These are phyloP conservation scores for Santalum album DNA, from an alignment of 164 flowering plant species.

Conservation along the genomic window DNA sequence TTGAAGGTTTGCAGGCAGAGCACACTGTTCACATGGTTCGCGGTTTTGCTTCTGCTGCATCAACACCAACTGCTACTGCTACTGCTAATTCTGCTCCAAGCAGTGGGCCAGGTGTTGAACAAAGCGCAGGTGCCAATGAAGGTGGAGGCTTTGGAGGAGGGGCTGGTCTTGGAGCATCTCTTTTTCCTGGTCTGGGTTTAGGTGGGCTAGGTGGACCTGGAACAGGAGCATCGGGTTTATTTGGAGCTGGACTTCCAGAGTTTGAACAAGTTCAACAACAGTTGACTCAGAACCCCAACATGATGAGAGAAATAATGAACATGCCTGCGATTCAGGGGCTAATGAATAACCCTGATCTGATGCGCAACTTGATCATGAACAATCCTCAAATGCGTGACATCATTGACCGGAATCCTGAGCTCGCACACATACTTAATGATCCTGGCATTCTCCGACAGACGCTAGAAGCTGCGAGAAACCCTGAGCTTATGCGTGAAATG, in stretches of 20 bases:
- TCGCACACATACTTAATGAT: slow-evolving; percentile 84
- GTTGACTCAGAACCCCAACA: slow-evolving; percentile 75
- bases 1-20: slow-evolving; percentile 67
- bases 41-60: slow-evolving; percentile 50
- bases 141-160: slow-evolving; percentile 44
- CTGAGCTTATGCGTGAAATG: slow-evolving; percentile 98
- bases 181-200: slow-evolving; percentile 55
- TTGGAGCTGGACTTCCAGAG: slow-evolving; percentile 82
- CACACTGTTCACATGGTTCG: slow-evolving; percentile 85
- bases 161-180: slow-evolving; percentile 38
- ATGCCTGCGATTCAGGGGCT: slow-evolving; percentile 75
- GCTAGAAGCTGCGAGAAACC: slow-evolving; percentile 85
- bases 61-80: slow-evolving; percentile 29
- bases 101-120: slow-evolving; percentile 18
- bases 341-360: slow-evolving; percentile 85
- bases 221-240: slow-evolving; percentile 39
- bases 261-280: slow-evolving; percentile 83
- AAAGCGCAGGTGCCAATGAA: slow-evolving; percentile 29
- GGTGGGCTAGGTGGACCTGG: slow-evolving; percentile 24
- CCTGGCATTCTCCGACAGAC: slow-evolving; percentile 85
- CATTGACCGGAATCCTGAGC: slow-evolving; percentile 88
- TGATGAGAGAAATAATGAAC: slow-evolving; percentile 93
- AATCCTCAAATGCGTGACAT: slow-evolving; percentile 95
- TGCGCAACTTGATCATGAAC: slow-evolving; percentile 76
- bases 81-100: slow-evolving; percentile 30